Conservation (phyloP, 768 basidiomycete species). For the Terana coerulea region DNA sequence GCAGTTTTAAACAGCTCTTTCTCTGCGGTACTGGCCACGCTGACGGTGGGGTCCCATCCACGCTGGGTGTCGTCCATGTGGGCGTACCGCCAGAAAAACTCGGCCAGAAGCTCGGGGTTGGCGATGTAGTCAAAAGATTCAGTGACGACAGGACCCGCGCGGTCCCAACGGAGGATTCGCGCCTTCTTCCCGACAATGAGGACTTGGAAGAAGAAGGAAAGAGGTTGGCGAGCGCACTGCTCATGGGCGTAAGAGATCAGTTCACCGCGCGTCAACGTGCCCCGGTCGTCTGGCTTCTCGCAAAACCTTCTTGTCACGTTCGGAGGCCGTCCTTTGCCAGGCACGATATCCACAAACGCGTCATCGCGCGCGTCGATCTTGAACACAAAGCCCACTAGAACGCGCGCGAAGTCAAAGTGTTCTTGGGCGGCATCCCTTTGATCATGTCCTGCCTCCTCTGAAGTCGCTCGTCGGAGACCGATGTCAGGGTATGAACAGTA, state of each 20-base stretch:
- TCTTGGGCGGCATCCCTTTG: too few species aligned
- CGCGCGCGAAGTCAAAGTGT: too few species aligned
- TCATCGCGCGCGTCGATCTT: too few species aligned
- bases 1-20: not conserved
- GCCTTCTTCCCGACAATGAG: not conserved
- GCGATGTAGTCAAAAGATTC: conserved; percentile 1
- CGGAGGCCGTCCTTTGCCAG: too few species aligned
- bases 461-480: too few species aligned
- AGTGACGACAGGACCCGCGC: not conserved
- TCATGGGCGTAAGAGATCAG: not conserved
- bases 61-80: not conserved
- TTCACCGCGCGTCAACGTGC: not conserved
- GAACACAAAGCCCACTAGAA: too few species aligned
- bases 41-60: conserved; percentile 2
- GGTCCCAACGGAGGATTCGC: conserved; percentile 2
- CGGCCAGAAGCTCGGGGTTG: not conserved
- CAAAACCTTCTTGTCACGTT: not conserved
- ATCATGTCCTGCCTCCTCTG: too few species aligned
- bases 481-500: too few species aligned
- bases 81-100: conserved; percentile 3
- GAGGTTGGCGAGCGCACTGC: not conserved
- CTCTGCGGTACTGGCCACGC: not conserved
- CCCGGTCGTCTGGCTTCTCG: not conserved
- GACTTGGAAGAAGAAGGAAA: not conserved
- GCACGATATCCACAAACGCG: too few species aligned